Percentiles rank a stretch among this genome's conserved stretches.
These are phyloP conservation scores for Ceratocystis diversiconidia DNA, from an alignment of 2,329 filamentous ascomycete genomes.

Conservation along the genomic window DNA sequence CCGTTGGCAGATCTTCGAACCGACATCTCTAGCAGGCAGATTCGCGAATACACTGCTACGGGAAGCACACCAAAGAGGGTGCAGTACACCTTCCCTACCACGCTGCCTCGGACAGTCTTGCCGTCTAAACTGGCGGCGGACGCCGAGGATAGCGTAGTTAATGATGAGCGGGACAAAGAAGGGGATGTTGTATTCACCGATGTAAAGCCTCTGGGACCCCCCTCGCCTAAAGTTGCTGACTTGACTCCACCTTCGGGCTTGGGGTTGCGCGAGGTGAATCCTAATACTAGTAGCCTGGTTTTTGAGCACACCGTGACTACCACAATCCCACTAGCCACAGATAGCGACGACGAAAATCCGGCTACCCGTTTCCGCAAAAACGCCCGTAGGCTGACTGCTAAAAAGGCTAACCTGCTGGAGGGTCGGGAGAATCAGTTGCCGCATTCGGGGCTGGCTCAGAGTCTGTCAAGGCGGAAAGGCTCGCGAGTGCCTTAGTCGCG, in stretches of 20 bases:
- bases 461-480: slow-evolving; percentile 1
- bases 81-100: slow-evolving; percentile 65
- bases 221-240: not conserved
- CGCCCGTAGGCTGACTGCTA: slow-evolving; percentile 3
- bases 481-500: slow-evolving; percentile 1
- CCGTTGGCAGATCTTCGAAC: slow-evolving; percentile 59
- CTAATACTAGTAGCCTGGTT: slow-evolving; percentile 25
- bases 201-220: slow-evolving; percentile 20
- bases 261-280: slow-evolving; percentile 43
- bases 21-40: slow-evolving; percentile 46
- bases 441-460: not conserved
- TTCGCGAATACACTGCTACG: slow-evolving; percentile 73
- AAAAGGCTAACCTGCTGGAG: slow-evolving; percentile 14
- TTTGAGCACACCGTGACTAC: slow-evolving; percentile 15
- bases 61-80: slow-evolving; percentile 73
- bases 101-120: slow-evolving; percentile 57
- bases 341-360: not conserved
- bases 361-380: not conserved
- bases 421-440: slow-evolving; percentile 14
- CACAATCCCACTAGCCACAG: slow-evolving; percentile 11
- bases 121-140: slow-evolving; percentile 33
- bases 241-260: slow-evolving; percentile 22
- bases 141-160: slow-evolving; percentile 23
- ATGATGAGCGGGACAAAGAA: slow-evolving; percentile 27
- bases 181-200: slow-evolving; percentile 32